Evolutionary conservation across 2,329 filamentous ascomycete genomes (phyloP), one percentile per base, ranked within the genome.

Genomic region (Trematosphaeria pertusa): DNA sequence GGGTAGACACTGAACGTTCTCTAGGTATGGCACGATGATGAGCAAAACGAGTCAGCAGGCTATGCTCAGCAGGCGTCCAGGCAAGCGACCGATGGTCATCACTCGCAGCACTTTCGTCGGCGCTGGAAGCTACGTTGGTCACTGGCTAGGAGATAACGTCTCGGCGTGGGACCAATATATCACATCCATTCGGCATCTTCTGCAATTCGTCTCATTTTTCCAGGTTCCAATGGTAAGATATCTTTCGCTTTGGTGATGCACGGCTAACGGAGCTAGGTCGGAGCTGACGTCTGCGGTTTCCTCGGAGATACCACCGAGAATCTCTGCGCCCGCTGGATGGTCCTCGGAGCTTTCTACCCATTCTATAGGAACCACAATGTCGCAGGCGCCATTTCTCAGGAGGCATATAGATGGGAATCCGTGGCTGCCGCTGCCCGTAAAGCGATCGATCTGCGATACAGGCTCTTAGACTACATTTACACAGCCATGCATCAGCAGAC

Each of bases 401-500:
- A 69, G 49, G 58, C 64, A 6, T 92, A 91, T 69, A 80, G 76
- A 32, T 91, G 86, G 85, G 72, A 77, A 0, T 74, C 75, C 2
- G 87, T 89, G 1, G 78, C 87, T 0, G 74, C 80, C 15, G 85
- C 86, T 1, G 87, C 88, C 1, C 79, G 79, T 41, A 86, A 82
- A 49, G 86, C 84, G 11, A 89, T 91, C 58, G 81, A 82, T 28
- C 85, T 87, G 43, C 81, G 89, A 10, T 92, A 91, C 73, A 78
- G 82, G n/a, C 75, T 92, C n/a, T 77, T 92, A 5, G 88, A 91
- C 61, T 91, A 91, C 72, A 79, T 90, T 47, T 91, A 92, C 75
- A 91, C 88, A 1, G 83, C 85, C 1, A 78, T 90, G 66, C 75
- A 84, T 60, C 69, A 73, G 46, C 81, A 88, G 68, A 81, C 77